A percentile compares a stretch with the other conserved stretches of the same genome.
Conservation (phyloP, 441 rosid genomes). For the Sinapis alba region DNA sequence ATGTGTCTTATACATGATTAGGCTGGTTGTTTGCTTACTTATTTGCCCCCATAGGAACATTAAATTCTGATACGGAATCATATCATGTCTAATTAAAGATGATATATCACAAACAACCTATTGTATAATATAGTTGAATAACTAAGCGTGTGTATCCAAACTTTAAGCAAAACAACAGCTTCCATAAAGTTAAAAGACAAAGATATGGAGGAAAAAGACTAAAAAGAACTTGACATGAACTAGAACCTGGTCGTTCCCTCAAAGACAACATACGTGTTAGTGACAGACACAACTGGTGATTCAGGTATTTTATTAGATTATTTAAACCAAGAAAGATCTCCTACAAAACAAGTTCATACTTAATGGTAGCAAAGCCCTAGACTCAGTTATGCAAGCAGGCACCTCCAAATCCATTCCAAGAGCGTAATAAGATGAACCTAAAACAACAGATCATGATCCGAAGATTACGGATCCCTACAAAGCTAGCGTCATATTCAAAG, state of each 20-base stretch:
- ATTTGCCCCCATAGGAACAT: not conserved
- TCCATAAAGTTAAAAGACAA: not conserved
- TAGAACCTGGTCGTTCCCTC: not conserved
- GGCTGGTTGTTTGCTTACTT: not conserved
- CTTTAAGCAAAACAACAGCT: not conserved
- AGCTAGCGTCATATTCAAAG: conserved; percentile 1
- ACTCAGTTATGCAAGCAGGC: conserved; percentile 3
- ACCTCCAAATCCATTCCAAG: not conserved
- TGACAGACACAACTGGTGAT: not conserved
- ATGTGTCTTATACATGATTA: not conserved
- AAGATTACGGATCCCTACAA: conserved; percentile 11
- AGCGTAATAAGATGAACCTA: not conserved
- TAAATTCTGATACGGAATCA: not conserved
- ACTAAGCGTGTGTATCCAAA: not conserved
- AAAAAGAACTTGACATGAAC: not conserved
- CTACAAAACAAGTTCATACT: not conserved
- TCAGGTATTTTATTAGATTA: not conserved
- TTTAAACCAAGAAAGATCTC: not conserved
- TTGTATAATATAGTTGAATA: not conserved
- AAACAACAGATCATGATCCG: not conserved
- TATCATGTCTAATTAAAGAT: not conserved
- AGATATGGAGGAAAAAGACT: not conserved
- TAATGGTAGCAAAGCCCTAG: not conserved
- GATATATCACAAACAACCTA: not conserved
- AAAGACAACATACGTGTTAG: not conserved